These are phyloP conservation scores for Fistulinella cinereoalba DNA, from an alignment of 1,284 basidiomycete genomes.

Conservation along the genomic window DNA sequence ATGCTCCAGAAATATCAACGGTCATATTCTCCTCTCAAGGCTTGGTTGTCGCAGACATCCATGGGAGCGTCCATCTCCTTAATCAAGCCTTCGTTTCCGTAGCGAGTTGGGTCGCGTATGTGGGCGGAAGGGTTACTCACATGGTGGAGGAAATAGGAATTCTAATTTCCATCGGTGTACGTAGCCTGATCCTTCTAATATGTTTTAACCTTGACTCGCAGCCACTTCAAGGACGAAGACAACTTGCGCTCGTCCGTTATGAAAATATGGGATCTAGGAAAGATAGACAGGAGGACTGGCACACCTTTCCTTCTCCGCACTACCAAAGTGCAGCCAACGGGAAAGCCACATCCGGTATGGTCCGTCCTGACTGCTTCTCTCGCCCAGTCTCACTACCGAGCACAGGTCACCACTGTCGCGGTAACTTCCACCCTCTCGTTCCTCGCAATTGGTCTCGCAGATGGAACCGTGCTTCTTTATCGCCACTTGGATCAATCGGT, in stretches of 20 bases:
- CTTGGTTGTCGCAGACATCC: constrained; percentile 75
- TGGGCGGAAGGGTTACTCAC: constrained; percentile 75
- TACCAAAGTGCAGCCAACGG: constrained; percentile 72
- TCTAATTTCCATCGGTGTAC: constrained; percentile 80
- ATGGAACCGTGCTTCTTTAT: constrained; percentile 92
- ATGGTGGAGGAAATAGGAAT: constrained; percentile 78
- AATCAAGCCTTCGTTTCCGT: constrained; percentile 71
- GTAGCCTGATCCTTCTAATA: constrained; percentile 29
- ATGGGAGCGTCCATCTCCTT: constrained; percentile 75
- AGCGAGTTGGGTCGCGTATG: constrained; percentile 78
- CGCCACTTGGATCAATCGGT: constrained; percentile 89
- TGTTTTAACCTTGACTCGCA: constrained; percentile 9
- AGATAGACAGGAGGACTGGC: constrained; percentile 69
- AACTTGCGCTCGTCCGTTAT: constrained; percentile 70
- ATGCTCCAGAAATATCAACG: constrained; percentile 69
- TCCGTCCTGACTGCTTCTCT: not conserved
- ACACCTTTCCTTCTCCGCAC: constrained; percentile 73
- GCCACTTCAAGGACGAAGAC: constrained; percentile 68
- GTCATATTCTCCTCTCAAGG: constrained; percentile 60
- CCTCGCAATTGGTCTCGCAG: constrained; percentile 87
- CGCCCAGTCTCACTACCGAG: constrained; percentile 3
- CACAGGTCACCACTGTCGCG: constrained; percentile 77
- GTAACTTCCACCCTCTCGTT: constrained; percentile 80
- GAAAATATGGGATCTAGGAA: constrained; percentile 86
- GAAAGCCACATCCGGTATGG: constrained; percentile 78